Conservation (phyloP, 495 filamentous ascomycete species). For the Aspergillus ellipticus region DNA sequence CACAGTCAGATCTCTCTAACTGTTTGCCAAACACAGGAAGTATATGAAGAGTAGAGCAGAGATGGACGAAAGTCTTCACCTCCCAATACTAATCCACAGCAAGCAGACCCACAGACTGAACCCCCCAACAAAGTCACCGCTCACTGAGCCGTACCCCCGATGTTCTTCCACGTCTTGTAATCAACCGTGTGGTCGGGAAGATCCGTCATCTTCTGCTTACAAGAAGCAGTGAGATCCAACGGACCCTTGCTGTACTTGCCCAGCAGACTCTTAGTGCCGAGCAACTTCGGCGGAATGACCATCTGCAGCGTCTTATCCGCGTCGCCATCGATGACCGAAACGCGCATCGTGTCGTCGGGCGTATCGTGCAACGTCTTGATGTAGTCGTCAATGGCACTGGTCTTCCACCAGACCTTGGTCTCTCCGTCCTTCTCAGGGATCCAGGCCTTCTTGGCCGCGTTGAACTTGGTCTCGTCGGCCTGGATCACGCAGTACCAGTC, state of each 20-base stretch:
- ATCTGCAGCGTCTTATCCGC: not conserved
- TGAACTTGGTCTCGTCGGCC: not conserved
- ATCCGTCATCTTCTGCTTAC: not conserved
- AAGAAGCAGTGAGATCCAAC: not conserved
- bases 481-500: not conserved
- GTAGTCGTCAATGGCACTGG: not conserved
- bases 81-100: not conserved
- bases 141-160: not conserved
- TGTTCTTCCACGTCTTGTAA: not conserved
- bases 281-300: too few relatives aligned
- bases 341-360: not conserved
- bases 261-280: not conserved
- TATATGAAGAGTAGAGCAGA: too few relatives aligned
- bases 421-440: not conserved
- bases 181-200: not conserved
- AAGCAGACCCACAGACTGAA: not conserved
- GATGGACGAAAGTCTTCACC: too few relatives aligned
- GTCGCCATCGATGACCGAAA: not conserved
- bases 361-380: not conserved
- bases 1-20: too few relatives aligned
- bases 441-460: not conserved
- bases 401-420: not conserved
- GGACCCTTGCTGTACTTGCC: not conserved
- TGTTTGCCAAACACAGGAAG: too few relatives aligned
- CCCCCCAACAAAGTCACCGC: too few relatives aligned